Evolutionary conservation across 2,329 filamentous ascomycete genomes (phyloP).

Genomic region (Calonectria hawksworthii): DNA sequence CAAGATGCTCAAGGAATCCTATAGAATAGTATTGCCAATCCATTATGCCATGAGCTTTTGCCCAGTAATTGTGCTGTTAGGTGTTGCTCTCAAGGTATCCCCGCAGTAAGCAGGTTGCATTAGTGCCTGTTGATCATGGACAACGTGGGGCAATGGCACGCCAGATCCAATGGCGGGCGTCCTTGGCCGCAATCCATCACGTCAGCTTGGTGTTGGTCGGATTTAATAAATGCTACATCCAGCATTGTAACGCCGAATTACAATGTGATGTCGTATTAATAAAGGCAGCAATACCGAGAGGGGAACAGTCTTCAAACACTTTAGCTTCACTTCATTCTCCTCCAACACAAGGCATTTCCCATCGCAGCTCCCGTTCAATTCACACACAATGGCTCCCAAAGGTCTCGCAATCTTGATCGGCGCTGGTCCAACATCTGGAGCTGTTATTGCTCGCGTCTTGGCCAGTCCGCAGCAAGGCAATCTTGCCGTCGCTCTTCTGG

Average conservation of each 20-base stretch:
- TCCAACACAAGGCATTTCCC: neutral
- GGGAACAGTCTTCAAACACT: neutral
- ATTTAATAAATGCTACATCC: neutral
- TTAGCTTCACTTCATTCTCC: neutral
- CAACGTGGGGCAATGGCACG: neutral
- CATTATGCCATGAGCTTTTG: neutral
- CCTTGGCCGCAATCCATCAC: neutral
- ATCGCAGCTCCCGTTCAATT: neutral
- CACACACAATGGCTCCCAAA: slow-evolving; percentile 56
- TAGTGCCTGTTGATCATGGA: neutral
- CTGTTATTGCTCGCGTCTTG: slow-evolving; percentile 65
- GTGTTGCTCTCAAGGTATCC: neutral
- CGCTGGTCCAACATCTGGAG: slow-evolving; percentile 64
- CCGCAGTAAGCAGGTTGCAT: slow-evolving; percentile 4
- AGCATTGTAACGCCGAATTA: neutral
- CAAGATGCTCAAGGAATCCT: neutral
- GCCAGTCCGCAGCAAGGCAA: slow-evolving; percentile 29
- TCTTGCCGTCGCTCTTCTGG: slow-evolving; percentile 36
- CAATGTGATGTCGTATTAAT: neutral
- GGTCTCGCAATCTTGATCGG: slow-evolving; percentile 66
- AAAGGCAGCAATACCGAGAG: neutral
- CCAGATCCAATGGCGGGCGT: neutral
- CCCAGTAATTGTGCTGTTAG: neutral
- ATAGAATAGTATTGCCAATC: neutral
- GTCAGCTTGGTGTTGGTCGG: neutral